phyloP scores from a whole-genome alignment of 2,329 filamentous ascomycete genomes.

The Fusarium denticulatum region DNA sequence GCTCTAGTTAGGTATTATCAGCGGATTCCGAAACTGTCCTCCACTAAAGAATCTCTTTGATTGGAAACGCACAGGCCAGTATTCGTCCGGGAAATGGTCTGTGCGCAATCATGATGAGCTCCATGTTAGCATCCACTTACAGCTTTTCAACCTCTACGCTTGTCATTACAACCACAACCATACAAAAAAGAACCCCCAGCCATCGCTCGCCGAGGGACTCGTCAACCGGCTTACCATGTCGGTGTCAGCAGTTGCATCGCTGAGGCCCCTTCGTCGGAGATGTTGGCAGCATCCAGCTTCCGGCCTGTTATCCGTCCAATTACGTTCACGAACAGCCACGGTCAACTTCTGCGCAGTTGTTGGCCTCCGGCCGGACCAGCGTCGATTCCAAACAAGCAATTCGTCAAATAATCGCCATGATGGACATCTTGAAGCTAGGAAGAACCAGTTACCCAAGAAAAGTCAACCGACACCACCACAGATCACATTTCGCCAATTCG shows the following conservation, averaged over 20 bases:
- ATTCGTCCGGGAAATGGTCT: constrained; percentile 31
- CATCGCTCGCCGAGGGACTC: constrained; percentile 10
- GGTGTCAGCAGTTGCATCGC: constrained; percentile 47
- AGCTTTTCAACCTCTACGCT: constrained; percentile 25
- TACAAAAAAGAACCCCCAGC: neutral
- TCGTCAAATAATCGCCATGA: constrained; percentile 15
- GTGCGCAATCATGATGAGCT: constrained; percentile 34
- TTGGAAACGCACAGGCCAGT: constrained; percentile 33
- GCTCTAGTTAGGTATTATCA: neutral
- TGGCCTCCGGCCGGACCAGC: constrained; percentile 41
- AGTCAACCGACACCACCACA: constrained; percentile 34
- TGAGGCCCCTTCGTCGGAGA: constrained; percentile 46
- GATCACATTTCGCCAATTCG: constrained; percentile 48
- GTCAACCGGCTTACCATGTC: constrained; percentile 43
- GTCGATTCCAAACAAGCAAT: constrained; percentile 44
- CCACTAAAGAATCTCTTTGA: constrained; percentile 14
- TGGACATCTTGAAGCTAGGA: constrained; percentile 28
- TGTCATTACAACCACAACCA: constrained; percentile 8
- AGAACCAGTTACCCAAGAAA: constrained; percentile 40
- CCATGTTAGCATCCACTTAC: constrained; percentile 6
- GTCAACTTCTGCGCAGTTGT: constrained; percentile 46
- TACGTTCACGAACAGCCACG: constrained; percentile 43
- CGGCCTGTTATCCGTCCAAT: constrained; percentile 48
- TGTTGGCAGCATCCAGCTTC: constrained; percentile 45
- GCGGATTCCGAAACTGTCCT: neutral